Conservation (phyloP, 2,329 filamentous ascomycete genomes). For the Ceratocystis albifundus region DNA sequence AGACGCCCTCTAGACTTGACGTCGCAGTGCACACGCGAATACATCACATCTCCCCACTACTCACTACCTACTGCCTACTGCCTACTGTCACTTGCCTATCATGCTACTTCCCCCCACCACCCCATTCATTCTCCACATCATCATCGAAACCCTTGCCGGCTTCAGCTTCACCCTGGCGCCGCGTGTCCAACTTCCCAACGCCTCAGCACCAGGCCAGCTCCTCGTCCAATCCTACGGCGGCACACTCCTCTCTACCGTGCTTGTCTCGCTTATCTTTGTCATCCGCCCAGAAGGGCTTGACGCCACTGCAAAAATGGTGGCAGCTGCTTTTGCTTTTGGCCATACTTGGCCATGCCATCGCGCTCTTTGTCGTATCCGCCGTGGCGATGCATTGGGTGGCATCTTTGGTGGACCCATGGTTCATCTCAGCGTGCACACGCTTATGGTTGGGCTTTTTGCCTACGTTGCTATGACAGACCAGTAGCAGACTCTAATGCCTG, state of each 20-base stretch:
- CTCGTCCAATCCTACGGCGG: slow-evolving; percentile 40
- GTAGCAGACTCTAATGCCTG: neutral
- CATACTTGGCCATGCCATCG: slow-evolving; percentile 40
- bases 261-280: slow-evolving; percentile 34
- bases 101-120: slow-evolving; percentile 24
- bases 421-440: slow-evolving; percentile 36
- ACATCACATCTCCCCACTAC: neutral
- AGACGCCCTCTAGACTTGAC: neutral
- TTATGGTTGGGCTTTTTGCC: slow-evolving; percentile 32
- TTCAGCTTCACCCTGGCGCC: slow-evolving; percentile 37
- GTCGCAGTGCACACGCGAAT: neutral
- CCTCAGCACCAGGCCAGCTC: slow-evolving; percentile 33
- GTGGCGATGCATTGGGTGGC: slow-evolving; percentile 22
- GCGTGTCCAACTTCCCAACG: slow-evolving; percentile 34
- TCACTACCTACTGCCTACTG: neutral
- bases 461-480: slow-evolving; percentile 13
- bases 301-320: slow-evolving; percentile 30
- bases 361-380: slow-evolving; percentile 31
- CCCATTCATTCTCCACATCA: slow-evolving; percentile 33
- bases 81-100: slow-evolving; percentile 1
- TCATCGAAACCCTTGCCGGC: slow-evolving; percentile 35
- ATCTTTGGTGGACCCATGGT: slow-evolving; percentile 37
- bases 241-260: slow-evolving; percentile 36
- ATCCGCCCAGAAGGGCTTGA: slow-evolving; percentile 28
- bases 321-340: slow-evolving; percentile 37